Base-by-base conservation (phyloP, 2,329 filamentous ascomycete genomes). In the Verticillium dahliae region DNA sequence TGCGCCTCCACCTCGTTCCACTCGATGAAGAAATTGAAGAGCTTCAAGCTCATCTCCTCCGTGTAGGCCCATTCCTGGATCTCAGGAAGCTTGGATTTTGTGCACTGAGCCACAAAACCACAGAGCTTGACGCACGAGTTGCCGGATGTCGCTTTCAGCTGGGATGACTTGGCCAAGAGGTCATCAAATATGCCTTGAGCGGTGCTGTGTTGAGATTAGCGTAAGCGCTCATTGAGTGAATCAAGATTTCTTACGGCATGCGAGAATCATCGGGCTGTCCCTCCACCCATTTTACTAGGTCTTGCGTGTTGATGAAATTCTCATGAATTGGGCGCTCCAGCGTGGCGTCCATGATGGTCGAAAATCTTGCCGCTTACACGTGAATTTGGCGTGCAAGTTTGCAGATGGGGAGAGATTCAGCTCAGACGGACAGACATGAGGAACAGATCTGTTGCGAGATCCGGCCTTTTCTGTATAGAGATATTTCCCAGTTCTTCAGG, bases 1-100 rank as follows among this genome's bases (percentile, higher is more conserved):
- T 87, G 83, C 63, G 85, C 82, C 68, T 88, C 85, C 61, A 83
- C 84, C 67, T 88, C 86, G 67, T 86, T 87, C 85, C 85, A 88
- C 67, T 88, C 85, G 58, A 88, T 76, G 69, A 85, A 89, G 68
- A 86, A 88, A 60, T 82, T 75, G 72, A 88, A 87, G 31, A 89
- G 73, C 59, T 75, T 74, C 58, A 80, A 66, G 22, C 76, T 79
- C 3, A 82, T 80, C 35, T 74, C 69, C 63, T 77, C 71, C 11
- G 79, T 80, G 63, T 85, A 86, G 1, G 82, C 81, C 77, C 84
- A 85, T 10, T 68, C 65, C 56, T 70, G 74, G 37, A 87, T 68
- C 4, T 66, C 61, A 33, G 72, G 63, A 10, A 79, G 77, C 14
- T 69, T 65, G 3, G 85, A 85, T 65, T 79, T 83, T 65, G 78